Percentiles rank a stretch among this genome's conserved stretches.
phyloP scores from a whole-genome alignment of 805 yeast species.

The Hanseniaspora clermontiae region DNA sequence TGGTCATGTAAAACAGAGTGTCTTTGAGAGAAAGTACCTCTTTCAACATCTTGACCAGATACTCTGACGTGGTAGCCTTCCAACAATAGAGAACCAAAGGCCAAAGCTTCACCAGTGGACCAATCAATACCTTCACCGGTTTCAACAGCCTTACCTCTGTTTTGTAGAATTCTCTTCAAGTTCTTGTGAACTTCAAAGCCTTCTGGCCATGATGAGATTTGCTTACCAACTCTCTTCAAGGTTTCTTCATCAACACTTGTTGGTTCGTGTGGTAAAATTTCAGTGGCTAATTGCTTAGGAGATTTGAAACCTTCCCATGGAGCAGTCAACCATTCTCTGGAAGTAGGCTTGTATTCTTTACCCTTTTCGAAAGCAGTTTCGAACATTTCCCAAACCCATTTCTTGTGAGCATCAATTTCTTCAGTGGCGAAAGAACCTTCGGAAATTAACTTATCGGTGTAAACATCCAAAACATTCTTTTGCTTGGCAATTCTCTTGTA shows the following conservation, averaged over 20 bases:
- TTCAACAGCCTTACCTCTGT: constrained; percentile 76
- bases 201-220: constrained; percentile 72
- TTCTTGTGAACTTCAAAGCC: constrained; percentile 86
- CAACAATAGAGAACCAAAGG: constrained; percentile 78
- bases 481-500: constrained; percentile 81
- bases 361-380: constrained; percentile 83
- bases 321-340: constrained; percentile 95
- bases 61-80: constrained; percentile 97
- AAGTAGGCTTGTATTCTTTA: constrained; percentile 78
- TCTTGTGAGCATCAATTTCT: constrained; percentile 89
- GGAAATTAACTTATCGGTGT: constrained; percentile 60
- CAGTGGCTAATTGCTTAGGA: constrained; percentile 91
- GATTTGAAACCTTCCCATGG: constrained; percentile 99
- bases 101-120: constrained; percentile 99
- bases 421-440: constrained; percentile 84
- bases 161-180: constrained; percentile 82
- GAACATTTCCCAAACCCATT: constrained; percentile 92
- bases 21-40: constrained; percentile 99
- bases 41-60: constrained; percentile 98
- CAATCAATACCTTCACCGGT: constrained; percentile 92
- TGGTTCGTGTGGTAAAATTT: constrained; percentile 89
- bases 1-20: constrained; percentile 98
- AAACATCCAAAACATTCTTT: constrained; percentile 77
- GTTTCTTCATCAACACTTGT: constrained; percentile 68
- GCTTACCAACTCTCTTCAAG: constrained; percentile 66